Conservation (phyloP, 2,329 filamentous ascomycete genomes). For the Ceratocystiopsis sp. region DNA sequence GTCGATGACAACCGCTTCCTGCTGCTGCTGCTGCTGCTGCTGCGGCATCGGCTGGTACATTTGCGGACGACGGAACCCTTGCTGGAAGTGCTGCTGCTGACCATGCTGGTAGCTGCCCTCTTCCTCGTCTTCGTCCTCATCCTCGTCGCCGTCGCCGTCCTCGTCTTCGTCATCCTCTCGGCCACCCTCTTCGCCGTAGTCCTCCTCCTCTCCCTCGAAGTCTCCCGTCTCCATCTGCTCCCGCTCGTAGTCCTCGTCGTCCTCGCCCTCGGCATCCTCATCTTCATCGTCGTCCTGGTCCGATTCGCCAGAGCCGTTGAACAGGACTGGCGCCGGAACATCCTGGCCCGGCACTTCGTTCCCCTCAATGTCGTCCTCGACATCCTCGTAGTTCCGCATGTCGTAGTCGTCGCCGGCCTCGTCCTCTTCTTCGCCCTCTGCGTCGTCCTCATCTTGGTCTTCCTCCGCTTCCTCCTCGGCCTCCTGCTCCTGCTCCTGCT, state of each 20-base stretch:
- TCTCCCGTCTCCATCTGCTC: conserved; percentile 10
- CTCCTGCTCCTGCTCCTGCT: conserved; percentile 1
- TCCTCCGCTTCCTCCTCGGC: conserved; percentile 12
- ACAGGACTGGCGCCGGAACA: too few species aligned
- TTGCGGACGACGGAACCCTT: not conserved
- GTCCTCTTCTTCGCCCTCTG: conserved; percentile 8
- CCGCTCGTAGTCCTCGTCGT: conserved; percentile 8
- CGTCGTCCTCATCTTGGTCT: conserved; percentile 9
- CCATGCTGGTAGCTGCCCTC: not conserved
- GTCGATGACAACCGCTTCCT: conserved; percentile 25
- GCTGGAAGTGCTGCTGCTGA: not conserved
- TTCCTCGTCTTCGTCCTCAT: not conserved
- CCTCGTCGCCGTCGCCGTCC: not conserved
- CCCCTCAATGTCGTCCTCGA: conserved; percentile 15
- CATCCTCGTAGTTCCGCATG: conserved; percentile 14
- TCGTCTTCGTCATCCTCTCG: not conserved
- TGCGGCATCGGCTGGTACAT: not conserved
- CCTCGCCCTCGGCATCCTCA: conserved; percentile 9
- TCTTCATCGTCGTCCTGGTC: conserved; percentile 6
- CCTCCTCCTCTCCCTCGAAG: not conserved
- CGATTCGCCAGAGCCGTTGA: too few species aligned
- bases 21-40: not conserved
- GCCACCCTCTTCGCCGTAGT: not conserved
- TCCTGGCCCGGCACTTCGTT: not conserved
- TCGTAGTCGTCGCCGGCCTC: conserved; percentile 16